These are phyloP conservation scores for Neofusicoccum umdonicola DNA, from an alignment of 2,329 filamentous ascomycete genomes.

Conservation along the genomic window DNA sequence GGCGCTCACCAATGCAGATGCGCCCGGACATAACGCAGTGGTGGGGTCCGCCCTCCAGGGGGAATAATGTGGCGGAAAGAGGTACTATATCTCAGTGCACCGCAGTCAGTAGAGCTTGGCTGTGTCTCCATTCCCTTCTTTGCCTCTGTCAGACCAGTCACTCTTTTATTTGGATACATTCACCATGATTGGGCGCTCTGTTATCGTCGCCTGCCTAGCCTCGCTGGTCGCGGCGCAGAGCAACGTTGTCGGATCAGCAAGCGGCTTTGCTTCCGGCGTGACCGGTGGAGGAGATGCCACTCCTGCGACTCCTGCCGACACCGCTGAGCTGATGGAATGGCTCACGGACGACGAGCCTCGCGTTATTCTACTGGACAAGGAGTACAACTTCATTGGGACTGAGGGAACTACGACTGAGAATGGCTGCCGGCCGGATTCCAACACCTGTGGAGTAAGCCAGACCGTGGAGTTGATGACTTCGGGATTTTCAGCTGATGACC, in stretches of 20 bases:
- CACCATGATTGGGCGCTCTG: not conserved
- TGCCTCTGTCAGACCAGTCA: not conserved
- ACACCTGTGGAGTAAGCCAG: slow-evolving; percentile 31
- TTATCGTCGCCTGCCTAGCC: not conserved
- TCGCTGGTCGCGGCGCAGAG: not conserved
- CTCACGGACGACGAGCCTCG: slow-evolving; percentile 25
- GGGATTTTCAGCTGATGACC: not conserved
- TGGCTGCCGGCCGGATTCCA: slow-evolving; percentile 8
- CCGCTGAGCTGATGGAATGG: slow-evolving; percentile 25
- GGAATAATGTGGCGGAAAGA: not conserved
- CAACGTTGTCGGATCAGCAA: slow-evolving; percentile 25
- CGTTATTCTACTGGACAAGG: slow-evolving; percentile 25
- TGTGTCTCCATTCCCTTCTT: not conserved
- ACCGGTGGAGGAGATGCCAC: slow-evolving; percentile 27
- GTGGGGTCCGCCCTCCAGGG: not conserved
- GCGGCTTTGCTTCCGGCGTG: slow-evolving; percentile 26
- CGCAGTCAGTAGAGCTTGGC: not conserved
- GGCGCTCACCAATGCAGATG: not conserved
- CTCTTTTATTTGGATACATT: not conserved
- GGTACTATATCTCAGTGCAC: not conserved
- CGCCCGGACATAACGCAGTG: not conserved
- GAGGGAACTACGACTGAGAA: slow-evolving; percentile 17
- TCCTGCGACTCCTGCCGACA: slow-evolving; percentile 25
- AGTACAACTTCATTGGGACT: slow-evolving; percentile 29
- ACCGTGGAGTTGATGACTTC: not conserved